phyloP scores from a whole-genome alignment of 2,329 filamentous ascomycete species.

The Nannizzia gypsea region DNA sequence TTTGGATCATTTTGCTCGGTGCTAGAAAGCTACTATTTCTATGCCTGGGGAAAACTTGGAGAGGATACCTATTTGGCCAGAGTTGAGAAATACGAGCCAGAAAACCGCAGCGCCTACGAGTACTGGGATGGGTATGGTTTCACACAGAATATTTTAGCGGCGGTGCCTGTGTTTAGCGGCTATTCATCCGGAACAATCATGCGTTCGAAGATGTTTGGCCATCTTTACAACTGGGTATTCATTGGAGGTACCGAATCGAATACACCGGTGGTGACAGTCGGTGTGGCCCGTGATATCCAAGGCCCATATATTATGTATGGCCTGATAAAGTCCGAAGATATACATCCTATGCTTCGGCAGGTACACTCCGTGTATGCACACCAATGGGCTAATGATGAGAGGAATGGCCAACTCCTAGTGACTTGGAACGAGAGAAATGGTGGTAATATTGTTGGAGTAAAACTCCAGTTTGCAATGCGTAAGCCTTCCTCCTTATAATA shows the following conservation, averaged over 20 bases:
- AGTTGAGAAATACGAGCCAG: constrained; percentile 7
- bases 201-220: constrained; percentile 11
- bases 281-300: constrained; percentile 7
- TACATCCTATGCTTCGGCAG: background rate
- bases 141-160: constrained; percentile 4
- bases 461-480: constrained; percentile 12
- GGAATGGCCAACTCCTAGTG: constrained; percentile 9
- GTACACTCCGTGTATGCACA: constrained; percentile 11
- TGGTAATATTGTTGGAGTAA: constrained; percentile 8
- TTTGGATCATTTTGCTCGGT: constrained; percentile 14
- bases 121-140: constrained; percentile 13
- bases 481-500: background rate
- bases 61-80: constrained; percentile 12
- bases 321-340: constrained; percentile 1
- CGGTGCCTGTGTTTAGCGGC: constrained; percentile 10
- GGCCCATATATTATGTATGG: constrained; percentile 12
- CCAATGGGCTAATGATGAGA: constrained; percentile 11
- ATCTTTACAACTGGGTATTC: constrained; percentile 12
- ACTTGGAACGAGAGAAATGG: constrained; percentile 11
- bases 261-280: constrained; percentile 6
- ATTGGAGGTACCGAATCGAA: constrained; percentile 7
- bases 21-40: constrained; percentile 8
- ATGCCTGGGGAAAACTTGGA: constrained; percentile 11
- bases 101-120: constrained; percentile 10
- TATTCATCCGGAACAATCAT: constrained; percentile 11